Conservation (phyloP, 768 basidiomycete genomes). For the Ramaria sp. region DNA sequence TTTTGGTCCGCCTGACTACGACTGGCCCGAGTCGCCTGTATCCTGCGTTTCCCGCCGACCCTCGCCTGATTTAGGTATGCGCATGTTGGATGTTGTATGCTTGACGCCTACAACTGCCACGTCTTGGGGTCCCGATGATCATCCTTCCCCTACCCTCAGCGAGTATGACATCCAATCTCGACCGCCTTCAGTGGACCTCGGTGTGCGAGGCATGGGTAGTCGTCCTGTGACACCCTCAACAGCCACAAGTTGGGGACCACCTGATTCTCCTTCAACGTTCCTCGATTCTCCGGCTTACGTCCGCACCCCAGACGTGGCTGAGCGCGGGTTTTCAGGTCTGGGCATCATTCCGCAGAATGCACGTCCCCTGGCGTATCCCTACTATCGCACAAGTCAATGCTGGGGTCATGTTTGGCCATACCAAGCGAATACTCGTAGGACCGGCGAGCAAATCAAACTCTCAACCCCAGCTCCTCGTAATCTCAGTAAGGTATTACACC, state of each 20-base stretch:
- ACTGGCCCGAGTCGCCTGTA: slow-evolving; percentile 22
- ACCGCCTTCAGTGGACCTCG: slow-evolving; percentile 32
- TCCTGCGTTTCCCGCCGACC: slow-evolving; percentile 30
- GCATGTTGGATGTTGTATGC: slow-evolving; percentile 8
- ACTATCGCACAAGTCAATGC: slow-evolving; percentile 9
- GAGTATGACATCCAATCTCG: slow-evolving; percentile 17
- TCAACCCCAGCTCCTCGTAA: background rate
- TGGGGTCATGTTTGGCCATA: slow-evolving; percentile 28
- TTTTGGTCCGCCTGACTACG: background rate
- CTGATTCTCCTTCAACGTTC: slow-evolving; percentile 32
- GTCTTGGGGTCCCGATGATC: slow-evolving; percentile 15
- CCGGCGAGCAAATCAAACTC: background rate
- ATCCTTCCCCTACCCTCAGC: slow-evolving; percentile 10
- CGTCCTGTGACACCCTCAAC: slow-evolving; percentile 32
- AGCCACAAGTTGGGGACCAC: slow-evolving; percentile 42
- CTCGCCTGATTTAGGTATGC: slow-evolving; percentile 37
- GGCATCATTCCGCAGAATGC: background rate
- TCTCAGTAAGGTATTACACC: background rate
- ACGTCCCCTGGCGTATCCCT: background rate
- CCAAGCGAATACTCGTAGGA: background rate
- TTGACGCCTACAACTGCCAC: slow-evolving; percentile 16
- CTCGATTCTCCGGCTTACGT: slow-evolving; percentile 23
- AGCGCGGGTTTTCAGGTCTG: slow-evolving; percentile 22
- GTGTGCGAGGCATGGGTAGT: slow-evolving; percentile 24
- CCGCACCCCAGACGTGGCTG: slow-evolving; percentile 31